Conservation (phyloP, 169 alveolate genomes). For the Eimeria zaria region DNA sequence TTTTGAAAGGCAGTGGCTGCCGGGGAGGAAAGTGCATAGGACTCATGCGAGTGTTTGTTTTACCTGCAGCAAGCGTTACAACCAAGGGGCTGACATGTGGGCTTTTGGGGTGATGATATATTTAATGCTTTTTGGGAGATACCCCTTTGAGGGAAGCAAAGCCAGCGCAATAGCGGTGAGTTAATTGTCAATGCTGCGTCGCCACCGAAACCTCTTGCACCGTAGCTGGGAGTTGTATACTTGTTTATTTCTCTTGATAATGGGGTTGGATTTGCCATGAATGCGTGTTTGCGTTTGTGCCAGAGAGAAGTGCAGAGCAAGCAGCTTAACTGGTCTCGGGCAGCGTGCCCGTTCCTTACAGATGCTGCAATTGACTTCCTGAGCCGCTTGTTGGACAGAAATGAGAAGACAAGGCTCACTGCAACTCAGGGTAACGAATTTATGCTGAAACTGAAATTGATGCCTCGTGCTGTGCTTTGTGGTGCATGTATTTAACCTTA, state of each 20-base stretch:
- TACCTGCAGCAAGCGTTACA: slow-evolving; percentile 85
- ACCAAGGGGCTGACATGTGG: slow-evolving; percentile 89
- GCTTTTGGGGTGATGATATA: slow-evolving; percentile 89
- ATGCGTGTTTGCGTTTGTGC: neutral
- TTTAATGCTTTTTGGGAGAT: slow-evolving; percentile 89
- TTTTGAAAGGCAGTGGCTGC: neutral
- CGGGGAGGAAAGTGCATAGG: neutral
- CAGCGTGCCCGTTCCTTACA: slow-evolving; percentile 74
- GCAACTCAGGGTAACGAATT: slow-evolving; percentile 72
- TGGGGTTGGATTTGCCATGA: neutral
- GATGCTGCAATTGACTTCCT: slow-evolving; percentile 80
- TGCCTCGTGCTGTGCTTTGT: neutral
- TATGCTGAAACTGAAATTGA: neutral
- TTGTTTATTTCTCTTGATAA: neutral
- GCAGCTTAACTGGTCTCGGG: slow-evolving; percentile 83
- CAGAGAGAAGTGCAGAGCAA: slow-evolving; percentile 83
- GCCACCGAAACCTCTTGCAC: neutral
- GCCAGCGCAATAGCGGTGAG: slow-evolving; percentile 88
- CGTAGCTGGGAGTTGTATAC: neutral
- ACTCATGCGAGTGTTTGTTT: neutral
- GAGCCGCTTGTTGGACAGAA: slow-evolving; percentile 81
- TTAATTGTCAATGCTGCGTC: neutral
- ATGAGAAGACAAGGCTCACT: slow-evolving; percentile 78
- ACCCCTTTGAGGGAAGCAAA: slow-evolving; percentile 90
- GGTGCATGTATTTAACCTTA: neutral